Percentiles rank a stretch among this genome's conserved stretches.
Conservation (phyloP, 225 moss, liverwort and hornwort genomes). For the Bryoerythrophyllum caledonicum region DNA sequence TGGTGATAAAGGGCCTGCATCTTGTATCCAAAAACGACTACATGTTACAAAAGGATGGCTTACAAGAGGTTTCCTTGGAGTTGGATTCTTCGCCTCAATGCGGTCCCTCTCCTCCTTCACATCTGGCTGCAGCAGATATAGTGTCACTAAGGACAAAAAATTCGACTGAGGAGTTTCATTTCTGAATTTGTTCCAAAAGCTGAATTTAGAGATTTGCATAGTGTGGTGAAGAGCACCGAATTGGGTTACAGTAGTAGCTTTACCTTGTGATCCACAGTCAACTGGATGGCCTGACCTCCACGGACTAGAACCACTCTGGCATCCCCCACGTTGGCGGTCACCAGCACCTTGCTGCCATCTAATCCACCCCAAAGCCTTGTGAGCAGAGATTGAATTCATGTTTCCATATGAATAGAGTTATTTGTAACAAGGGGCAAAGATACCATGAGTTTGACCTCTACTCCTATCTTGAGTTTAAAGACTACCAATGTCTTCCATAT, state of each 20-base stretch:
- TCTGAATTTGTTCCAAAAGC: too few relatives aligned
- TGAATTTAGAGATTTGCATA: neutral
- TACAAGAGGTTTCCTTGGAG: constrained; percentile 90
- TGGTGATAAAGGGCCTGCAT: too few relatives aligned
- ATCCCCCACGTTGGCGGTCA: constrained; percentile 90
- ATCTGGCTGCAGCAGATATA: constrained; percentile 76
- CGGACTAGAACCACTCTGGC: constrained; percentile 75
- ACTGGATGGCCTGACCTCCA: constrained; percentile 75
- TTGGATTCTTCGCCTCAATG: constrained; percentile 93
- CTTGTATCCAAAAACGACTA: too few relatives aligned
- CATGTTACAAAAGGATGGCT: constrained; percentile 7
- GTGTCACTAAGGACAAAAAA: neutral
- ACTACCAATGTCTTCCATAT: too few relatives aligned
- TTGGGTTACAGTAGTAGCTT: neutral
- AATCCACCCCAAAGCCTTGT: constrained; percentile 7
- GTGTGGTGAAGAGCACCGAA: neutral
- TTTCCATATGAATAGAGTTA: too few relatives aligned
- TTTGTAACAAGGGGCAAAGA: too few relatives aligned
- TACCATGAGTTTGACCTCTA: too few relatives aligned
- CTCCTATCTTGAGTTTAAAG: too few relatives aligned
- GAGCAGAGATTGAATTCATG: neutral
- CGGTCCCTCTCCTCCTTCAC: constrained; percentile 86
- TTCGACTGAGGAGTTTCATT: neutral
- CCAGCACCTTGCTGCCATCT: constrained; percentile 74
- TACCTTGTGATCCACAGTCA: constrained; percentile 95